Evolutionary conservation across 164 flowering plant genomes (phyloP).

Genomic region (Buxus sempervirens): DNA sequence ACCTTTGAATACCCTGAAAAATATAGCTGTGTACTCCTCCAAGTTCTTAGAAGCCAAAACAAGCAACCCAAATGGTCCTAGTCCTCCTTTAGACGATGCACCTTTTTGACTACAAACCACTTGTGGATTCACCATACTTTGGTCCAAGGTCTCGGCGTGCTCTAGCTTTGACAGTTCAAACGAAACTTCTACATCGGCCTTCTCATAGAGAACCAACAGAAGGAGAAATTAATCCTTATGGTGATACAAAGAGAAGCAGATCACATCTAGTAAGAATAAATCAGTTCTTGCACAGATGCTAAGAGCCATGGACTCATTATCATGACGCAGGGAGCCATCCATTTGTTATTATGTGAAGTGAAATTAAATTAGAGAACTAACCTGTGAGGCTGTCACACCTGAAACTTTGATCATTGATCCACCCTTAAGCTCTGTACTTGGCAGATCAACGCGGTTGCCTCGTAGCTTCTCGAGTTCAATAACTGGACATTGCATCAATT

Average conservation of each 20-base stretch:
- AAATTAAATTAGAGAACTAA: constrained; percentile 3
- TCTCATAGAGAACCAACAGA: neutral
- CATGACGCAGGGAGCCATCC: too few species aligned
- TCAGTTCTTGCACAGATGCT: neutral
- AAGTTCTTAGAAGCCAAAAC: constrained; percentile 46
- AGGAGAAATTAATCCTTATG: neutral
- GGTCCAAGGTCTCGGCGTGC: constrained; percentile 39
- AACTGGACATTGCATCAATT: constrained; percentile 59
- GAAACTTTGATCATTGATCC: constrained; percentile 30
- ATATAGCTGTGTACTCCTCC: constrained; percentile 56
- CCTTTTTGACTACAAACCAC: constrained; percentile 35
- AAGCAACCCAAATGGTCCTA: constrained; percentile 65
- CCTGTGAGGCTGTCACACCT: constrained; percentile 39
- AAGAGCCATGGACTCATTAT: too few species aligned
- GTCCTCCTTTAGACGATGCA: constrained; percentile 30
- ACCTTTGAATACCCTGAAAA: constrained; percentile 48
- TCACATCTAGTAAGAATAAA: neutral
- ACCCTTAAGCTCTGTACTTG: constrained; percentile 1
- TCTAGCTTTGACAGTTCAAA: constrained; percentile 30
- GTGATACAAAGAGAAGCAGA: neutral
- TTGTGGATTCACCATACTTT: constrained; percentile 47
- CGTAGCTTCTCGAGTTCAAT: constrained; percentile 41
- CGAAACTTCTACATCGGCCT: constrained; percentile 54
- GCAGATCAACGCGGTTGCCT: neutral
- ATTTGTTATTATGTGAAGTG: too few species aligned